Conservation (phyloP, 2,329 filamentous ascomycete species). For the Aureobasidium lini region DNA sequence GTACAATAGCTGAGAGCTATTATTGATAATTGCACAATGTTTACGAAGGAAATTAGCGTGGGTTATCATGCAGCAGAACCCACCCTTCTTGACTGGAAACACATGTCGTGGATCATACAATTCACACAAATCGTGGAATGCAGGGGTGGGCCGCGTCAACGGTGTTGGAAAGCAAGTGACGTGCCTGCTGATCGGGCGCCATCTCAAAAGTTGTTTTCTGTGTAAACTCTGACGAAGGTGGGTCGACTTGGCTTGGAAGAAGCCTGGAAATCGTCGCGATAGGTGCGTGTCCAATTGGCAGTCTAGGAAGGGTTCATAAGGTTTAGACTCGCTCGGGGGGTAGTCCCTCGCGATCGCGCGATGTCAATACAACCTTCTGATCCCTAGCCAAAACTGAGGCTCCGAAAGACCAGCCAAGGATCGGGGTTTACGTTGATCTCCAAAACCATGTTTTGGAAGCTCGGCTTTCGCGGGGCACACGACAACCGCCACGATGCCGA, state of each 20-base stretch:
- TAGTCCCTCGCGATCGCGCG: not conserved
- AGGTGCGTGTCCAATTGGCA: not conserved
- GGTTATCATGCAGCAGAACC: not conserved
- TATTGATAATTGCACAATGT: constrained; percentile 7
- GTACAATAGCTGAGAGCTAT: not conserved
- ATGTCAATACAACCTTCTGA: constrained; percentile 8
- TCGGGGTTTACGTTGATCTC: not conserved
- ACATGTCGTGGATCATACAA: not conserved
- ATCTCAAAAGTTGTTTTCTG: not conserved
- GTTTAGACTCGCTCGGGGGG: not conserved
- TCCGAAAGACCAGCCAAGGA: not conserved
- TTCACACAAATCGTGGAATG: constrained; percentile 5
- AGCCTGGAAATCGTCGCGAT: not conserved
- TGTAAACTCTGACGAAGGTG: constrained; percentile 4
- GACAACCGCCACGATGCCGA: not conserved
- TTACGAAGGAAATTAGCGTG: constrained; percentile 7
- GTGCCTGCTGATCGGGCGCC: constrained; percentile 10
- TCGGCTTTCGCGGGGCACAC: not conserved
- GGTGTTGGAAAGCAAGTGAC: constrained; percentile 5
- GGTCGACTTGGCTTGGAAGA: not conserved
- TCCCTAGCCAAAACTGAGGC: not conserved
- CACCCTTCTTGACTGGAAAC: constrained; percentile 7
- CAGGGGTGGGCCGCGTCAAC: not conserved
- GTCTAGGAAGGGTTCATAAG: not conserved
- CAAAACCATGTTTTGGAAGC: constrained; percentile 8